Evolutionary conservation across 2,329 filamentous ascomycete genomes (phyloP), one percentile per base, ranked within the genome.

Genomic region (Xylariales sp.): DNA sequence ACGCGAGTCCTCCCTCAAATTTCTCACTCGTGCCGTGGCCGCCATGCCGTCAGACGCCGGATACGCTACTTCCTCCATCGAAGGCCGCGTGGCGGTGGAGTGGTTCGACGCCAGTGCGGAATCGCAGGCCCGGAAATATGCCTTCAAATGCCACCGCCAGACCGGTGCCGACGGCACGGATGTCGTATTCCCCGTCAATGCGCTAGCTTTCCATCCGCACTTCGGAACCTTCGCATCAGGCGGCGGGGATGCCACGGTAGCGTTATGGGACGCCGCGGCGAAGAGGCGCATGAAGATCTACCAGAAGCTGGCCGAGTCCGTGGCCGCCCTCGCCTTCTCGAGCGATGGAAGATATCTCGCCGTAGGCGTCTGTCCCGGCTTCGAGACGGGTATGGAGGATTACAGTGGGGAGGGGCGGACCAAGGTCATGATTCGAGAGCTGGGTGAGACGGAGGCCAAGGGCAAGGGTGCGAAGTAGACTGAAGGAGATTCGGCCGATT

Each of bases 21-120:
- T 95, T 67, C 88, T 96, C 73, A 97, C 91, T 1, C 80, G 93
- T 45, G 87, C 88, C 14, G 86, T 97, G 1, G 83, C 89, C 12
- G 95, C 91, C 63, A 97, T 98, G 93, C 91, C 93, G 11, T 90
- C 93, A 55, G 93, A 96, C 51, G 86, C 85, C 9, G 93, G 93
- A 4, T 98, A 97, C 61, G 90, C 91, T 8, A 91, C 86, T 1
- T 88, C 81, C 44, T 90, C 84, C 55, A 98, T 98, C 55, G 93
- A 98, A 61, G 93, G 93, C 4, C 82, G 93, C 53, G 89, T 98
- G 2, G 91, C 90, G 0, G 93, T 98, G 1, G 93, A 98, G 64
- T 97, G 90, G 88, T 97, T 98, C 61, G 93, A 97, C 59, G 87
- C 93, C 12, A 87, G 82, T 4, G 72, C 81, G 31, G 86, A 91